Percentiles rank a stretch among this genome's conserved stretches.
Conservation (phyloP, 306 rosid species). For the Parietaria judaica region DNA sequence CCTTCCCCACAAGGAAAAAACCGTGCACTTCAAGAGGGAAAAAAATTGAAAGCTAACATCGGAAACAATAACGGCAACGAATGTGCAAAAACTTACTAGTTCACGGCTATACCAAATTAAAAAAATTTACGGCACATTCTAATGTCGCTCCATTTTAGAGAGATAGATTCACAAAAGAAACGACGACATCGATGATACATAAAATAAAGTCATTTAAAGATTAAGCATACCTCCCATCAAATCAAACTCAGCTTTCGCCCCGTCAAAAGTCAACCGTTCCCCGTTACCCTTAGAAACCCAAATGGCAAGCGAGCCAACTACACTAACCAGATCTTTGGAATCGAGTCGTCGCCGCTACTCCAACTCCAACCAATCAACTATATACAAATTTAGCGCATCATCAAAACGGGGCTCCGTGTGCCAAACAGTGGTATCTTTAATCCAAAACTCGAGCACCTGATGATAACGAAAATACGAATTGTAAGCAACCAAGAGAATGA, state of each 20-base stretch:
- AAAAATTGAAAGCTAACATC: neutral
- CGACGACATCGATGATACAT: slow-evolving; percentile 18
- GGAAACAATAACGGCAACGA: neutral
- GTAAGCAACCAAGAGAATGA: slow-evolving; percentile 13
- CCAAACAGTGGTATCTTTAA: slow-evolving; percentile 25
- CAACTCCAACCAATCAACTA: slow-evolving; percentile 43
- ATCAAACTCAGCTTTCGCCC: slow-evolving; percentile 21
- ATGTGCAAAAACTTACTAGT: neutral
- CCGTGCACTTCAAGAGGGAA: neutral
- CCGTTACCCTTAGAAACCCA: slow-evolving; percentile 19
- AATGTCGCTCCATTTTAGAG: slow-evolving; percentile 10
- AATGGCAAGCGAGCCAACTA: slow-evolving; percentile 27
- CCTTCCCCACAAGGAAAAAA: neutral
- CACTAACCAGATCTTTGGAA: slow-evolving; percentile 26
- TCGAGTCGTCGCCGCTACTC: slow-evolving; percentile 30
- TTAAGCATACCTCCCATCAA: slow-evolving; percentile 33
- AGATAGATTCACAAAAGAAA: slow-evolving; percentile 18
- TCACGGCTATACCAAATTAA: neutral
- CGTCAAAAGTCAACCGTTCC: neutral
- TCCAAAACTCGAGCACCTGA: slow-evolving; percentile 15
- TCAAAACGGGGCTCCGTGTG: slow-evolving; percentile 29
- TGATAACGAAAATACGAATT: slow-evolving; percentile 13
- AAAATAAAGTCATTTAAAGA: slow-evolving; percentile 13
- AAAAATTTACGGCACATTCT: slow-evolving; percentile 5
- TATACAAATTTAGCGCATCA: slow-evolving; percentile 39